Percentiles rank a stretch among this genome's conserved stretches.
Evolutionary conservation across 306 rosid species (phyloP).

Genomic region (Cicer chorassanicum): DNA sequence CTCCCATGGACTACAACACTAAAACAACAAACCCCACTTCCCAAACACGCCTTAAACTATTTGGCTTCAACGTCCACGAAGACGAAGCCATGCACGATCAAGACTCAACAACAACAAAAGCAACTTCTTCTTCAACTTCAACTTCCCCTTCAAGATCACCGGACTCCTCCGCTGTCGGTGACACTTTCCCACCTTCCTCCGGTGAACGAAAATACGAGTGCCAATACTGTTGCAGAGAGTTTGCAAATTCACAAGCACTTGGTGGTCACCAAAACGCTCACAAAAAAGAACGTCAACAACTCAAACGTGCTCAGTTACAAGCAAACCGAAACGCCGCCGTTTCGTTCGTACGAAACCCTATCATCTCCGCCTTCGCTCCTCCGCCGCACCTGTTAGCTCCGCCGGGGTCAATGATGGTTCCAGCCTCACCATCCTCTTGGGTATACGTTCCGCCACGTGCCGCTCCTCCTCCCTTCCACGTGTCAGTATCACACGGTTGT

Average conservation of each 20-base stretch:
- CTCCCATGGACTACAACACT: conserved; percentile 52
- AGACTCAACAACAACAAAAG: conserved; percentile 55
- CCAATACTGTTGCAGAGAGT: conserved; percentile 91
- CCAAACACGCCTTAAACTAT: conserved; percentile 72
- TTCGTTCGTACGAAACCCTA: conserved; percentile 80
- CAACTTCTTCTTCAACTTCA: conserved; percentile 50
- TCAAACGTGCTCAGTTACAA: conserved; percentile 86
- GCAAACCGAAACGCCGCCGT: conserved; percentile 86
- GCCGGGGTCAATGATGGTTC: conserved; percentile 61
- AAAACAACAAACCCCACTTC: conserved; percentile 55
- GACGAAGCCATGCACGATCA: conserved; percentile 50
- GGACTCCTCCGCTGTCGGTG: conserved; percentile 61
- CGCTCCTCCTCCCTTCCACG: conserved; percentile 80
- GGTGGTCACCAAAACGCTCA: conserved; percentile 99
- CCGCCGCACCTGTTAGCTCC: conserved; percentile 83
- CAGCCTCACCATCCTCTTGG: conserved; percentile 63
- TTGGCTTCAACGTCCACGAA: conserved; percentile 81
- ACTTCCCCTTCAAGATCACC: conserved; percentile 67
- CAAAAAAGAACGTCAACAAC: conserved; percentile 94
- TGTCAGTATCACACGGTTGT: conserved; percentile 90
- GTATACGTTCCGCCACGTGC: conserved; percentile 73
- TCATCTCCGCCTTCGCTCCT: conserved; percentile 87
- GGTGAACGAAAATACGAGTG: conserved; percentile 92
- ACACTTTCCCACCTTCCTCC: conserved; percentile 55
- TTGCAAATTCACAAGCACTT: conserved; percentile 95